Conservation (phyloP, 1,139 yeast species). For the Saccharomyces hybrid region DNA sequence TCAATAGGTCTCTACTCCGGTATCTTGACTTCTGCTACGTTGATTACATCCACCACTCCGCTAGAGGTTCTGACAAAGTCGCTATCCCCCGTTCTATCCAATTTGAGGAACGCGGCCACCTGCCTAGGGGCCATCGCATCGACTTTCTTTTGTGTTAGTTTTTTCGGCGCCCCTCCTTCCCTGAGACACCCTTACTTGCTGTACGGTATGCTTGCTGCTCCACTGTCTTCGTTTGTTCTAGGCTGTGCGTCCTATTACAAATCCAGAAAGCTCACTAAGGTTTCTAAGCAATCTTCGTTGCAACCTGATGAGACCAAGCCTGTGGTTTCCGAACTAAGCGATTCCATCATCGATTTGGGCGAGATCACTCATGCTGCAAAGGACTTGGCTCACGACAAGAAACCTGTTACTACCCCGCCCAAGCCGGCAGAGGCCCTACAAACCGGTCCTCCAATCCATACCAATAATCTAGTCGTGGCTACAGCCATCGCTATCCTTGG, state of each 20-base stretch:
- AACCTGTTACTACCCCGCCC: conserved; percentile 7
- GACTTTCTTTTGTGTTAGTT: conserved; percentile 30
- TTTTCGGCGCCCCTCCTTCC: conserved; percentile 28
- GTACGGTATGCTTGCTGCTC: conserved; percentile 31
- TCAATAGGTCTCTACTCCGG: conserved; percentile 92
- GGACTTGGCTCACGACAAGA: conserved; percentile 7
- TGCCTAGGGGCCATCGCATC: conserved; percentile 27
- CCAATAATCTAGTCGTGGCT: conserved; percentile 15
- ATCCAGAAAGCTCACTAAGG: conserved; percentile 6
- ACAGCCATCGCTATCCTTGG: conserved; percentile 19
- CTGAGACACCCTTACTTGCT: conserved; percentile 33
- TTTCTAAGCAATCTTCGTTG: conserved; percentile 1
- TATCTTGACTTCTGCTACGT: conserved; percentile 73
- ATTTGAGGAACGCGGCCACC: conserved; percentile 21
- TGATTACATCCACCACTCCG: conserved; percentile 37
- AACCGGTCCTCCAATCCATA: conserved; percentile 11
- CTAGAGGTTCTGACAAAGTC: conserved; percentile 6
- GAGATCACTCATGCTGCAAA: conserved; percentile 3
- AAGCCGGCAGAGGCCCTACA: conserved; percentile 7
- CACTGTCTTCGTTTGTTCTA: conserved; percentile 21
- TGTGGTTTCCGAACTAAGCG: conserved; percentile 14
- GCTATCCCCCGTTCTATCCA: conserved; percentile 15
- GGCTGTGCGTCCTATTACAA: conserved; percentile 5
- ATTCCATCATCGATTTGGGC: conserved; percentile 28
- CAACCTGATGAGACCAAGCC: conserved; percentile 2